Percentiles rank a stretch among this genome's conserved stretches.
Evolutionary conservation across 2,329 filamentous ascomycete species (phyloP).

Genomic region (Lachnellula subtilissima): DNA sequence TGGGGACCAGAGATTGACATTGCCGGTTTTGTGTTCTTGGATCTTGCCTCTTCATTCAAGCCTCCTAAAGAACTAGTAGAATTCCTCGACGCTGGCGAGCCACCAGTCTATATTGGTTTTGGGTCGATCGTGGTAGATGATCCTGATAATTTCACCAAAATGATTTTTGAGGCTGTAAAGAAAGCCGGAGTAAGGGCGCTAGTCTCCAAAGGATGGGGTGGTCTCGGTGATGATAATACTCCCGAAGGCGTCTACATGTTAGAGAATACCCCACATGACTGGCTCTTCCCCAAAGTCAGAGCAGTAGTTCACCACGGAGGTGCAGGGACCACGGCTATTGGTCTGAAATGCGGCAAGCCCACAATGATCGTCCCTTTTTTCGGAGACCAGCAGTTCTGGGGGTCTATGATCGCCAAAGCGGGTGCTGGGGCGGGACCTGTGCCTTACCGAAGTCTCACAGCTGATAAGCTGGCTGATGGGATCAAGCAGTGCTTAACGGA

Average conservation of each 20-base stretch:
- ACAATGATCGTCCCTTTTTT: slow-evolving; percentile 78
- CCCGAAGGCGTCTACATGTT: slow-evolving; percentile 67
- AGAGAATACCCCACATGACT: slow-evolving; percentile 71
- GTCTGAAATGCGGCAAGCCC: slow-evolving; percentile 64
- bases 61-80: slow-evolving; percentile 51
- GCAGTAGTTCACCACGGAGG: slow-evolving; percentile 73
- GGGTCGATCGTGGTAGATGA: slow-evolving; percentile 73
- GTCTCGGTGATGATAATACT: slow-evolving; percentile 54
- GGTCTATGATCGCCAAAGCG: slow-evolving; percentile 59
- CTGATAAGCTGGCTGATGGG: slow-evolving; percentile 62
- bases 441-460: slow-evolving; percentile 62
- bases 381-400: slow-evolving; percentile 76
- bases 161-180: slow-evolving; percentile 66
- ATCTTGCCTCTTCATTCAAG: slow-evolving; percentile 56
- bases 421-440: slow-evolving; percentile 62
- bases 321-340: slow-evolving; percentile 71
- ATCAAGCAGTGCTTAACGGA: slow-evolving; percentile 63
- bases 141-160: slow-evolving; percentile 60
- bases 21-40: slow-evolving; percentile 73
- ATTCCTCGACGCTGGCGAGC: slow-evolving; percentile 53
- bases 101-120: slow-evolving; percentile 70
- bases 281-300: slow-evolving; percentile 64
- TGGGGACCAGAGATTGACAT: slow-evolving; percentile 69
- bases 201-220: slow-evolving; percentile 73
- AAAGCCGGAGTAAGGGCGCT: slow-evolving; percentile 63